Conservation (phyloP, 345 rosid species). For the Noccaea bulbosa region DNA sequence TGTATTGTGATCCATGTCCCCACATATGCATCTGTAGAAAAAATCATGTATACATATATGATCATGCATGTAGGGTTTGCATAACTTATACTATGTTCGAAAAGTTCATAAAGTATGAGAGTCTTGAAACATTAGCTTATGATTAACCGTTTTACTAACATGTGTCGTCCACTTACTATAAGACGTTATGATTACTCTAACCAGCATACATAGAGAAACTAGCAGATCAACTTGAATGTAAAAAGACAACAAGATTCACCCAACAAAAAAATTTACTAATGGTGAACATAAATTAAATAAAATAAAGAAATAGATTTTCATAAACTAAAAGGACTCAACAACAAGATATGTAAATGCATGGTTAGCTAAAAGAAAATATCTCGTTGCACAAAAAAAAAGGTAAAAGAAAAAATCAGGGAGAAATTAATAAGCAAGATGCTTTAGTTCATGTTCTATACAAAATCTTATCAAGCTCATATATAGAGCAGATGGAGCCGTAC, state of each 20-base stretch:
- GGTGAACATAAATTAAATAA: not conserved
- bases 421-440: constrained; percentile 20
- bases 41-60: constrained; percentile 15
- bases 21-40: constrained; percentile 80
- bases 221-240: constrained; percentile 6
- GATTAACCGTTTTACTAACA: not conserved
- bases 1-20: constrained; percentile 93
- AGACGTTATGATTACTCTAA: constrained; percentile 25
- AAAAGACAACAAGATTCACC: not conserved
- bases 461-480: constrained; percentile 30
- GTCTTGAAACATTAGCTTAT: constrained; percentile 13
- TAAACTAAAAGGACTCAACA: not conserved
- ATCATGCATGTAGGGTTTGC: constrained; percentile 18
- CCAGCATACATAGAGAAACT: constrained; percentile 7
- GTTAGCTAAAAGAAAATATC: constrained; percentile 1
- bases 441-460: constrained; percentile 21
- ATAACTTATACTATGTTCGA: constrained; percentile 13
- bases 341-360: constrained; percentile 24
- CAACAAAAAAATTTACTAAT: constrained; percentile 6
- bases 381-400: no score
- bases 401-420: not conserved
- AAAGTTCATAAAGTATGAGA: constrained; percentile 7
- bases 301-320: constrained; percentile 3
- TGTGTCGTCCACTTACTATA: constrained; percentile 13
- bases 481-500: constrained; percentile 16